These are phyloP conservation scores for Rossbeevera mucosa DNA, from an alignment of 768 basidiomycete genomes.

Conservation along the genomic window DNA sequence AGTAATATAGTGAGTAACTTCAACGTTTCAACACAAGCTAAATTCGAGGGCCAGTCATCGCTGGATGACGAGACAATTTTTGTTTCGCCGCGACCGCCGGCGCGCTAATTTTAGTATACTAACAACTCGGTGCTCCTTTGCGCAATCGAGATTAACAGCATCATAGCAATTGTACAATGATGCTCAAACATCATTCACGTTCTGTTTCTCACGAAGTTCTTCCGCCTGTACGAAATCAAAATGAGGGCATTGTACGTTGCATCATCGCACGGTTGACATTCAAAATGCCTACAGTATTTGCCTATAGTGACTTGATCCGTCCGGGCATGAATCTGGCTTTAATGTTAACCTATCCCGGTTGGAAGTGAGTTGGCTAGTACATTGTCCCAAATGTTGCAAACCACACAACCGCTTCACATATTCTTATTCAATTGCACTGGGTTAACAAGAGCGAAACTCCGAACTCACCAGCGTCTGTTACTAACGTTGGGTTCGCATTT, in stretches of 20 bases:
- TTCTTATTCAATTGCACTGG: not conserved
- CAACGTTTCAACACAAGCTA: not conserved
- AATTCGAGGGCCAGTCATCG: constrained; percentile 53
- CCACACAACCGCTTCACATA: not conserved
- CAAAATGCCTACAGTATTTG: constrained; percentile 67
- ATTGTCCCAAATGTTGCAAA: constrained; percentile 84
- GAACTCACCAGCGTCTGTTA: too few species aligned
- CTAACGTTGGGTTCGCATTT: constrained; percentile 19
- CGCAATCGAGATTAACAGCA: constrained; percentile 89
- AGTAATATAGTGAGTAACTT: not conserved
- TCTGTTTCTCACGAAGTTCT: constrained; percentile 74
- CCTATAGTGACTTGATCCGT: constrained; percentile 77
- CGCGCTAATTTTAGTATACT: not conserved
- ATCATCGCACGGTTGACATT: constrained; percentile 93
- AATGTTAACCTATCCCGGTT: constrained; percentile 97
- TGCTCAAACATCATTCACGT: constrained; percentile 53
- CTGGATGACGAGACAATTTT: constrained; percentile 9
- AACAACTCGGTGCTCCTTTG: constrained; percentile 71
- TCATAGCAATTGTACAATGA: constrained; percentile 91
- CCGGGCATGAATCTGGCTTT: constrained; percentile 87
- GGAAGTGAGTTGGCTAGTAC: constrained; percentile 87
- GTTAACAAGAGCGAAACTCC: constrained; percentile 82
- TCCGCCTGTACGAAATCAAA: constrained; percentile 90
- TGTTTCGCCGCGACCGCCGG: not conserved
- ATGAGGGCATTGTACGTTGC: constrained; percentile 92